Evolutionary conservation across 75 land plant species (phyloP).

Genomic region (Selaginella moellendorffii): DNA sequence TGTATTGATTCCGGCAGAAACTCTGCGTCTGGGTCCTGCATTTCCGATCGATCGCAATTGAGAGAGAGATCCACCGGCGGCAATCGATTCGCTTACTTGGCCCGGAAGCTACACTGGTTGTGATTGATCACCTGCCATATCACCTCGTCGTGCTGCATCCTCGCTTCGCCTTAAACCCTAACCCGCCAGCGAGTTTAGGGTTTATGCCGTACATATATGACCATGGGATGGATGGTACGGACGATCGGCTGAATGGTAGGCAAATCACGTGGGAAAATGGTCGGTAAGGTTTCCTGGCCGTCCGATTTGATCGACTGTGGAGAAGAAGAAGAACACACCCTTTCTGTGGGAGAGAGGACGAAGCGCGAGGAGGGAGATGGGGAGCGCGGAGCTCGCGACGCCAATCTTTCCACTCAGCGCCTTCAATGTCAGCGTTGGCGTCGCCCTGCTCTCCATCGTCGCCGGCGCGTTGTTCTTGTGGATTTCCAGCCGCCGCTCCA

Average conservation of each 20-base stretch:
- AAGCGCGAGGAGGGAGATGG: not conserved
- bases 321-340: no score
- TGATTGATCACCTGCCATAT: slow-evolving; percentile 94
- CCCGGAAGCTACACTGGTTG: slow-evolving; percentile 86
- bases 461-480: slow-evolving; percentile 3
- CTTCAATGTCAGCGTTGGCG: not conserved
- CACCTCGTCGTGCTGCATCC: slow-evolving; percentile 96
- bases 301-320: no score
- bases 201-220: no score
- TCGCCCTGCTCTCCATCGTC: not conserved
- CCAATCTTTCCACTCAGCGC: not conserved
- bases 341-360: not conserved
- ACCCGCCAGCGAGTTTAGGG: no score
- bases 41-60: not conserved
- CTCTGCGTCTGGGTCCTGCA: slow-evolving; percentile 66
- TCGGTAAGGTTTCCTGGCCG: no score
- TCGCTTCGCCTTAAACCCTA: not conserved
- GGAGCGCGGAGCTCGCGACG: not conserved
- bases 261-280: no score
- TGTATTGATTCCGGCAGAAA: slow-evolving; percentile 84
- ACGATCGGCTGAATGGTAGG: no score
- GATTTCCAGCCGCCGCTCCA: not conserved
- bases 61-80: not conserved
- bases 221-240: no score
- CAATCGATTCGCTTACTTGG: slow-evolving; percentile 41